Evolutionary conservation across 371 early-diverging fungal species (phyloP).

Genomic region (Saksenaea oblongispora): DNA sequence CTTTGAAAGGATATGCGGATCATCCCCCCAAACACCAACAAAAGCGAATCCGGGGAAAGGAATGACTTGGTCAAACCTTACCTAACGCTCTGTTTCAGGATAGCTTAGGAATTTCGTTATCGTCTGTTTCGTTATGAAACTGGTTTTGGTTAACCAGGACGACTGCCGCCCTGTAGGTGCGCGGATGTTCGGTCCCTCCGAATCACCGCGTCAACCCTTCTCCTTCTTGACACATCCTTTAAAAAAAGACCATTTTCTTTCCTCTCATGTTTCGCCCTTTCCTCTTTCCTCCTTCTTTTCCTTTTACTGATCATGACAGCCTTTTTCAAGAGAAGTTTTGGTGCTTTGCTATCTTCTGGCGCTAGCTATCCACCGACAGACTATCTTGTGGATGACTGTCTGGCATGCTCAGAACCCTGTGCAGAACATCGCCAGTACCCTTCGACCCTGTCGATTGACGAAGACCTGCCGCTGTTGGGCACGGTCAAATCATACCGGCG

Average conservation of each 20-base stretch:
- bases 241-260: not conserved
- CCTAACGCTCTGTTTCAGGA: too few relatives aligned
- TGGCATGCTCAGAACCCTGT: slow-evolving; percentile 48
- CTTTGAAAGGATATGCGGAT: too few relatives aligned
- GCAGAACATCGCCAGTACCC: slow-evolving; percentile 67
- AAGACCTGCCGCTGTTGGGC: slow-evolving; percentile 49
- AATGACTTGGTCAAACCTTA: too few relatives aligned
- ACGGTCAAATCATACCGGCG: slow-evolving; percentile 74
- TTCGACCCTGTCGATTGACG: slow-evolving; percentile 66
- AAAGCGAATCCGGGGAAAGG: too few relatives aligned
- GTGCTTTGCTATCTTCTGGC: not conserved
- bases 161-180: not conserved
- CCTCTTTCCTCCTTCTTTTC: not conserved
- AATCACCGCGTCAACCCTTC: not conserved
- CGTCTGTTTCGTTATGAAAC: too few relatives aligned
- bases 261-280: not conserved
- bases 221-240: not conserved
- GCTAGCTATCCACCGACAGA: slow-evolving; percentile 28
- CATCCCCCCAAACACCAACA: too few relatives aligned
- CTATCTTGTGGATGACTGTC: slow-evolving; percentile 38
- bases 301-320: not conserved
- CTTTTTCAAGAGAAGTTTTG: not conserved
- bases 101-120: too few relatives aligned
- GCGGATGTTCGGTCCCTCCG: not conserved
- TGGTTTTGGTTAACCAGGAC: too few relatives aligned